Percentiles rank a stretch among this genome's conserved stretches.
Evolutionary conservation across 192 early-diverging fungal genomes (phyloP).

Genomic region (Haplosporangium gracile): DNA sequence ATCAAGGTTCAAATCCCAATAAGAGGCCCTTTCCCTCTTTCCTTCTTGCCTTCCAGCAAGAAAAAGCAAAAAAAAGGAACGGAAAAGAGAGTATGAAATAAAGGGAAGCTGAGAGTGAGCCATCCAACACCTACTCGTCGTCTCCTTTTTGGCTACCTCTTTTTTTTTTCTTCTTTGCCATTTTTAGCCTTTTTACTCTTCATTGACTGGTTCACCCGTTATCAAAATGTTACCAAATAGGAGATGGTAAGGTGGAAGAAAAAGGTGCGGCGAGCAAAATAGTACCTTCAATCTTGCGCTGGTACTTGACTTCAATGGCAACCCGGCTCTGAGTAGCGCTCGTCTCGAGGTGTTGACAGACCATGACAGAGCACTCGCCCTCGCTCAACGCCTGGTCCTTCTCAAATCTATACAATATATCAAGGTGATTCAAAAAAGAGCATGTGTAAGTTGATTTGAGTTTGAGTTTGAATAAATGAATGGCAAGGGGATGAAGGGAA

Average conservation of each 20-base stretch:
- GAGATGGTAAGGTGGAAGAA: background rate
- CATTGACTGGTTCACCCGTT: background rate
- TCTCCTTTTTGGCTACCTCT: background rate
- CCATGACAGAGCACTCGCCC: constrained; percentile 50
- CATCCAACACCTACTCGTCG: background rate
- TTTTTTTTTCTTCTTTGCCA: no score
- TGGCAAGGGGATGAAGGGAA: no score
- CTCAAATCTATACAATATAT: constrained; percentile 28
- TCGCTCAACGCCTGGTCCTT: constrained; percentile 21
- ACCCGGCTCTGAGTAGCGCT: constrained; percentile 50
- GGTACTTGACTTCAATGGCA: constrained; percentile 68
- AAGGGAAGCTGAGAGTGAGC: background rate
- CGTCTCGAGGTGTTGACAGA: constrained; percentile 25
- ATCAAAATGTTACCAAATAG: background rate
- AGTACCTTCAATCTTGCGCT: constrained; percentile 77
- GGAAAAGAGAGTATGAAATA: background rate
- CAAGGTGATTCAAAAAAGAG: background rate
- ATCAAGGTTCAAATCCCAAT: constrained; percentile 10
- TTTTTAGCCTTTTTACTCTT: background rate
- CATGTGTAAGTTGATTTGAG: background rate
- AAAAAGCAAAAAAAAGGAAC: background rate
- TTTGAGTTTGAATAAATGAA: background rate
- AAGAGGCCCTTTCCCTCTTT: background rate
- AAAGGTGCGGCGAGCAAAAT: background rate
- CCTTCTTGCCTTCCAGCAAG: background rate